Conservation (phyloP, 2,329 filamentous ascomycete genomes). For the Ascochyta rabiei region DNA sequence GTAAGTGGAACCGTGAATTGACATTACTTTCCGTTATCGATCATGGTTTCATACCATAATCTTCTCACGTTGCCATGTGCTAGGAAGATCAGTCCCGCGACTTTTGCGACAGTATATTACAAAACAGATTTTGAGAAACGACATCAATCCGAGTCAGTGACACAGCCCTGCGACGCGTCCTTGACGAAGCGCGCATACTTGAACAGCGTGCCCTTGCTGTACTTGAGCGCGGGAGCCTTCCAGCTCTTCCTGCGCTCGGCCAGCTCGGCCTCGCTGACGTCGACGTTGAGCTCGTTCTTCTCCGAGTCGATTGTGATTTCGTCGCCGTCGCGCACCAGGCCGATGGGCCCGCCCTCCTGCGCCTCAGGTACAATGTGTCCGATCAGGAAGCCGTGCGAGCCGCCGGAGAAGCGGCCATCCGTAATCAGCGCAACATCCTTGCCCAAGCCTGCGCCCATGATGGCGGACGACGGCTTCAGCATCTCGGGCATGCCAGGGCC, state of each 20-base stretch:
- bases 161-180: slow-evolving; percentile 64
- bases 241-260: slow-evolving; percentile 58
- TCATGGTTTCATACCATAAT: too few relatives aligned
- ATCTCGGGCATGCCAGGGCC: slow-evolving; percentile 78
- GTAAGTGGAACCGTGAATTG: too few relatives aligned
- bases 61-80: too few relatives aligned
- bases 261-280: slow-evolving; percentile 69
- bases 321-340: slow-evolving; percentile 80
- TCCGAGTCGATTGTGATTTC: slow-evolving; percentile 82
- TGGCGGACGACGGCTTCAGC: slow-evolving; percentile 73
- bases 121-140: too few relatives aligned
- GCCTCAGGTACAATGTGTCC: slow-evolving; percentile 89
- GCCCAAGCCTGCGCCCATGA: slow-evolving; percentile 75
- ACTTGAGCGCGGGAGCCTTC: slow-evolving; percentile 61
- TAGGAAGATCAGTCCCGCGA: too few relatives aligned
- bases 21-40: too few relatives aligned
- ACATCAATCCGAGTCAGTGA: slow-evolving; percentile 56
- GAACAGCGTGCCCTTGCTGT: slow-evolving; percentile 63
- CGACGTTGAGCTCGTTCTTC: slow-evolving; percentile 68
- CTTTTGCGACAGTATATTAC: too few relatives aligned
- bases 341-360: slow-evolving; percentile 83
- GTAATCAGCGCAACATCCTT: slow-evolving; percentile 77
- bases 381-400: slow-evolving; percentile 84
- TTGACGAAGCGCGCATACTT: slow-evolving; percentile 64
- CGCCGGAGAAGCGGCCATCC: slow-evolving; percentile 78